Base-by-base conservation (phyloP, 805 yeast genomes). In the Metschnikowia baotianmanensis region DNA sequence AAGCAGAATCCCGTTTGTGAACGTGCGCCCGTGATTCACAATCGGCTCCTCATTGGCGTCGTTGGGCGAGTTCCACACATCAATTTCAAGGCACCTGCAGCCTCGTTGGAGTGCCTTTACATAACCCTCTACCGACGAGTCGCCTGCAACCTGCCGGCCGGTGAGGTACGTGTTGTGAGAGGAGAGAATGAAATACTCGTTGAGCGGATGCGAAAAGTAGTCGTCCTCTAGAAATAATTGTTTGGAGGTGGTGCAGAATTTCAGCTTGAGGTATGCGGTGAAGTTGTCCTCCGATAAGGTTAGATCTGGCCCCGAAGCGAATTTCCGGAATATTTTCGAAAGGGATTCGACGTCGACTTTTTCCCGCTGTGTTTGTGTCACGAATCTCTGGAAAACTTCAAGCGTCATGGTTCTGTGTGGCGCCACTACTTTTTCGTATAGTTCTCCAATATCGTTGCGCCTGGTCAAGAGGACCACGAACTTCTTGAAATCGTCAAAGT, bases 81-180 rank as follows among this genome's bases (percentile, higher is more conserved):
- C 99, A 29, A 93, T 80, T 56, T 93, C 99, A n/a, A 93, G 72
- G 47, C 96, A 90, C 32, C 96, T 71, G 54, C 98, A 93, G 1
- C 99, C 98, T 40, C 89, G 76, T 58, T 89, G 96, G 35, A 93
- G 65, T 0, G 87, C 93, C 36, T 84, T 77, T 13, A 88, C 80
- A 52, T 93, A 93, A 0, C 95, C 95, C 56, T 91, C 97, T 2
- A 88, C 80, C 0, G 97, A 87, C 0, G 96, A 83, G 3, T 77
- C 81, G 16, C 93, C 96, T 2, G 82, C 96, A 13, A 86, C 75
- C 56, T 93, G 99, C 27, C 93, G 72, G 0, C 99, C 99, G 20
- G 81, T 62, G 3, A 93, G 67, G 55, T 93, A 93, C 0, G 99
- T 93, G 58, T 93, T 93, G 60, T 93, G 99, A 0, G 97, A 89